Conservation (phyloP, 306 rosid species). For the Malus fusca region DNA sequence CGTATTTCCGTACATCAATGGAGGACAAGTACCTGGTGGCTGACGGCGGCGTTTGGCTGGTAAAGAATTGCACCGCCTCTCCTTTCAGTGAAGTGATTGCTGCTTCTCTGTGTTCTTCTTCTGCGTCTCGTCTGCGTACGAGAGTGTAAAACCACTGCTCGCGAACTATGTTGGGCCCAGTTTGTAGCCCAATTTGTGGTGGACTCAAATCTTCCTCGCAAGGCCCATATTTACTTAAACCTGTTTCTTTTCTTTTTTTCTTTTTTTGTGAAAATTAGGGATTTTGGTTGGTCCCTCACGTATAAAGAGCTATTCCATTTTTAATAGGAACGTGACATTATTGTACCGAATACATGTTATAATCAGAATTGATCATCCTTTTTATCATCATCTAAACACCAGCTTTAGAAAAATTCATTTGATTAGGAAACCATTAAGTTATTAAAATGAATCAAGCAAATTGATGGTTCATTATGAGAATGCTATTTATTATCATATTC, state of each 20-base stretch:
- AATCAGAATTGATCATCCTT: neutral
- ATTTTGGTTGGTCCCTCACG: too few species aligned
- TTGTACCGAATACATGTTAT: too few species aligned
- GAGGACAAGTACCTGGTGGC: neutral
- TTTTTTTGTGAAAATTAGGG: neutral
- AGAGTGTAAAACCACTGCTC: neutral
- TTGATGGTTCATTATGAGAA: too few species aligned
- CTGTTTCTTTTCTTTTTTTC: rapidly evolving
- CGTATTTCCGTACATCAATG: neutral
- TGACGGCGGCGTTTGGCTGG: neutral
- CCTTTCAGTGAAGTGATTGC: too few species aligned
- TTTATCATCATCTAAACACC: neutral
- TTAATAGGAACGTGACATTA: too few species aligned
- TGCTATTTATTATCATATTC: too few species aligned
- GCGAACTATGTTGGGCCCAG: neutral
- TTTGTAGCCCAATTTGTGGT: neutral
- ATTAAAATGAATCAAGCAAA: too few species aligned
- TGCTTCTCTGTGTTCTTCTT: neutral
- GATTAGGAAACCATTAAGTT: neutral
- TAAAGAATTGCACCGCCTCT: neutral
- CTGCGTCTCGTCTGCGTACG: neutral
- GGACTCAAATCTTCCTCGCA: neutral
- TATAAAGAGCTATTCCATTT: too few species aligned
- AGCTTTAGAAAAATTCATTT: too few species aligned
- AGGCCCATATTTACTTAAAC: neutral